Base-by-base conservation (phyloP, 2,329 filamentous ascomycete species). In the Seiridium unicorne region DNA sequence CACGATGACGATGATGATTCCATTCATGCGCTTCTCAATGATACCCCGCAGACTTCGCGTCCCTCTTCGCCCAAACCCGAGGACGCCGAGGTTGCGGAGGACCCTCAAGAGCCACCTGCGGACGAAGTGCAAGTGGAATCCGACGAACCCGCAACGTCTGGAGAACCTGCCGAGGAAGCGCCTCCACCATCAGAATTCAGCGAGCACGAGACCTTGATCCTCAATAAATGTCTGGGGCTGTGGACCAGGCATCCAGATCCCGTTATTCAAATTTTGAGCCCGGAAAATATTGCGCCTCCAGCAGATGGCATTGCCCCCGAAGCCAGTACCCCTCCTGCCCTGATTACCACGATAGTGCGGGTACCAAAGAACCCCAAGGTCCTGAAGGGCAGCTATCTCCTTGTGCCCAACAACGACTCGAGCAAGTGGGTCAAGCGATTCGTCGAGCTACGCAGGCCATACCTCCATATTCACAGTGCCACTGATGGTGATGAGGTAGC, bases 361-460 rank as follows among this genome's bases (percentile, higher is more conserved):
- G 85, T 95, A 7, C 84, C 89, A 58, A 97, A 96, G 76, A 96
- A 95, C 66, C 85, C 89, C 1, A 86, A 85, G 48, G 83, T 95
- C 1, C 82, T 96, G 66, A 97, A 96, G 77, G 89, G 91, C 13
- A 93, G 93, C 13, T 96, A 95, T 73, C 84, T 99, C 13, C 82
- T 98, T 48, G 91, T 91, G 3, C 93, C 93, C 0, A 93, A 93
- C 70, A 89, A 88, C 59, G 89, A 91, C 58, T 91, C 89, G 42
- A 90, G 88, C 31, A 86, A 90, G 62, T 99, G 95, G 95, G 85
- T 95, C 35, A 92, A 93, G 68, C 89, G 94, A 47, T 98, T 96
- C 70, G 92, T 97, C 55, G 95, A 99, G 76, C 84, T 99, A 35
- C 87, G 95, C 38, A 85, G 90, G 57, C 95, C 95, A 0, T 99